phyloP scores from a whole-genome alignment of 257 asterid genomes.

The Paulownia fortunei region DNA sequence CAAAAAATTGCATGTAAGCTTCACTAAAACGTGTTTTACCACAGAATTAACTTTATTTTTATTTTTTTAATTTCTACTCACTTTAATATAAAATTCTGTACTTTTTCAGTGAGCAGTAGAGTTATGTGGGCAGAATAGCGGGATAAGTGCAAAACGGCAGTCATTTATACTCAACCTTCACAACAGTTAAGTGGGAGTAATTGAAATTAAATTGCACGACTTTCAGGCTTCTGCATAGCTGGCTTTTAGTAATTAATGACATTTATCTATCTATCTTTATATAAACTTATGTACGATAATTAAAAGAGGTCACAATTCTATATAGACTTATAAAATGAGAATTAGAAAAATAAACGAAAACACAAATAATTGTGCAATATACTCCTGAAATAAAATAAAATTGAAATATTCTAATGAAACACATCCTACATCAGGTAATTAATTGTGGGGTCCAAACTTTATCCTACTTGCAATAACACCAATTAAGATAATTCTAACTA shows the following conservation, averaged over 20 bases:
- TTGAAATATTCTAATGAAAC: no score
- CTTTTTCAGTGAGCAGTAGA: neutral
- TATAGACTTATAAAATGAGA: no score
- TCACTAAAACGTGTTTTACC: neutral
- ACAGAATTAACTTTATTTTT: neutral
- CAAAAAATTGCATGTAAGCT: neutral
- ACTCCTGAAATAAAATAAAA: no score
- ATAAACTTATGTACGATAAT: no score
- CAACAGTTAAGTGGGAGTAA: slow-evolving; percentile 12
- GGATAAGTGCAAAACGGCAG: neutral
- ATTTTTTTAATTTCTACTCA: neutral
- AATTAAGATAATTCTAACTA: no score
- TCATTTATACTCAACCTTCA: neutral
- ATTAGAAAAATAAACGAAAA: neutral
- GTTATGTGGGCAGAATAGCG: neutral
- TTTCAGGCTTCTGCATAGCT: neutral
- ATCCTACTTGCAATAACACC: no score
- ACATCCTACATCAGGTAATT: no score
- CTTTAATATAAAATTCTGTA: neutral
- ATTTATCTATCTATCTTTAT: neutral
- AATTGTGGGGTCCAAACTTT: no score
- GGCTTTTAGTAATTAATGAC: neutral
- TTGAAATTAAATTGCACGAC: slow-evolving; percentile 3
- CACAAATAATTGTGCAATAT: no score
- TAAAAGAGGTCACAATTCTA: no score